Base-by-base conservation (phyloP, 108 stramenopile species). In the Cylindrotheca closterium region DNA sequence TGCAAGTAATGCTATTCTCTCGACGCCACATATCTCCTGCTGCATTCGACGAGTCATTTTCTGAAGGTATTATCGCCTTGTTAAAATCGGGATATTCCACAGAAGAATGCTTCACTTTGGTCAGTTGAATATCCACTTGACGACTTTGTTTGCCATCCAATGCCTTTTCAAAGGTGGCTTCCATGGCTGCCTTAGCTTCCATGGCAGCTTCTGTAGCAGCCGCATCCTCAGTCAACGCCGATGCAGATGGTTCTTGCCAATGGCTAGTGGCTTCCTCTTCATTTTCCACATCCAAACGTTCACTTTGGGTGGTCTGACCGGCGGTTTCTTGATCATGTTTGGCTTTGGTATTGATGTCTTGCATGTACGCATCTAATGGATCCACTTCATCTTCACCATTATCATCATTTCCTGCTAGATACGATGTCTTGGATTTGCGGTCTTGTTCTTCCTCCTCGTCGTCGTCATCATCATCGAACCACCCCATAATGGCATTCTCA, bases 351-450 rank as follows among this genome's bases (percentile, higher is more conserved):
- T 42, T 42, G 37, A 42, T 15, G 7, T 58, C 71, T 46, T 85
- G 87, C 93, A 94, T 94, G 73, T 82, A 94, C 8, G 88, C 84
- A 60, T 94, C 93, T 57, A 94, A 62, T 0, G 93, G 84, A 73
- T 94, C 93, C 51, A 79, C 86, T 23, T 86, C 89, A 8, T 78
- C 83, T 28, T 83, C 69, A 22, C 5, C 21, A 34, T 42, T 59
- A 34, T 21, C 42, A 7, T 23, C 34, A 19, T 42, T 59, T 3
- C 18, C 5, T 8, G 5, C 7, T 37, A 42, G 37, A 7, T 10
- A 42, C 15, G 37, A 42, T 10, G 15, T 7, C 7, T 7, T 10
- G 15, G 37, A 42, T 15, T 42, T 42, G 7, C 15, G 22, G 25
- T 50, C 7, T 17, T 31, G 24, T 63, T 63, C 29, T 5, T 63